These are phyloP conservation scores for Carex parvula DNA, from an alignment of 176 grass and related monocot species.

Conservation along the genomic window DNA sequence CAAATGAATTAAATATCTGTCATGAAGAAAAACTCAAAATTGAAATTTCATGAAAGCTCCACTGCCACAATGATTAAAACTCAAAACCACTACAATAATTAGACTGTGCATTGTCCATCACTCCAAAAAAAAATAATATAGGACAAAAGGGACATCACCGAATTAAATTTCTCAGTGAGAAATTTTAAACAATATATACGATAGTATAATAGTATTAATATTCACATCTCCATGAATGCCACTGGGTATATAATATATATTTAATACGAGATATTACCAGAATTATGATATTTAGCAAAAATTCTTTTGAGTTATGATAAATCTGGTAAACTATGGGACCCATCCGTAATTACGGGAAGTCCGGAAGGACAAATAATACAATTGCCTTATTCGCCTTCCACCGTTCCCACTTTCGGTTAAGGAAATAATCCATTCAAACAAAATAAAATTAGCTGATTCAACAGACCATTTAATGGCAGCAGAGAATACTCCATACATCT, in stretches of 20 bases:
- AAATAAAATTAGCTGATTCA: not conserved
- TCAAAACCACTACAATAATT: not conserved
- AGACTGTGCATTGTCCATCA: not conserved
- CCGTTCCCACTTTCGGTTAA: conserved; percentile 9
- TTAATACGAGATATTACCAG: not conserved
- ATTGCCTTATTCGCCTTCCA: not conserved
- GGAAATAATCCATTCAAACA: not conserved
- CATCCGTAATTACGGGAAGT: conserved; percentile 15
- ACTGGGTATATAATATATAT: not conserved
- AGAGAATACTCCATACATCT: not conserved
- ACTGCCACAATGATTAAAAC: not conserved
- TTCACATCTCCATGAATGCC: not conserved
- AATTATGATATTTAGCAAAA: not conserved
- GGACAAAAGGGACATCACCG: not conserved
- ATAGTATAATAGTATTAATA: too few species aligned
- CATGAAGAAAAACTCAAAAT: not conserved
- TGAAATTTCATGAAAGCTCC: not conserved
- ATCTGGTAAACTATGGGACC: not conserved
- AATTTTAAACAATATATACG: too few species aligned
- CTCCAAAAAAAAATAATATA: not conserved
- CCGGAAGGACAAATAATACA: not conserved
- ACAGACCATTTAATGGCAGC: not conserved
- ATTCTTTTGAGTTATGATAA: not conserved
- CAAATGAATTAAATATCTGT: not conserved
- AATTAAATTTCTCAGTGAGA: too few species aligned